Percentiles rank a stretch among this genome's conserved stretches.
These are phyloP conservation scores for Colletotrichum sidae DNA, from an alignment of 2,329 filamentous ascomycete species.

Conservation along the genomic window DNA sequence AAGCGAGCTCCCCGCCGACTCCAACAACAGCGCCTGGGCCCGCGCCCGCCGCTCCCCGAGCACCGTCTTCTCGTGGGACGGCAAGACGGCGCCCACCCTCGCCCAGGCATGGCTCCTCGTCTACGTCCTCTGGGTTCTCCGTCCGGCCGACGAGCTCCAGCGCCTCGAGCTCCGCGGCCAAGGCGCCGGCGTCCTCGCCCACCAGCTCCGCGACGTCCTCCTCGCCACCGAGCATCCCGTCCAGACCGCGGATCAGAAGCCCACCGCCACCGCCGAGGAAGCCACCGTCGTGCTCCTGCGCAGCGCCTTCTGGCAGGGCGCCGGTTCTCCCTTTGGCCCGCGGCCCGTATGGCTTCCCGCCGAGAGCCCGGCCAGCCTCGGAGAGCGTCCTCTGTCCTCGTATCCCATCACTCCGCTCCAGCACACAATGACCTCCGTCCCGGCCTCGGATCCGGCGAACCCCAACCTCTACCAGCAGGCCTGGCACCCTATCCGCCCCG, in stretches of 20 bases:
- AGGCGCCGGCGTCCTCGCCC: constrained; percentile 47
- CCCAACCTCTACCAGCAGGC: constrained; percentile 61
- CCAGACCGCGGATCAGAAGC: constrained; percentile 46
- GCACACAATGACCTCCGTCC: constrained; percentile 54
- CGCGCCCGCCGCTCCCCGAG: constrained; percentile 65
- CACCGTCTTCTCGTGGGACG: constrained; percentile 58
- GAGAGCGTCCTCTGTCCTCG: constrained; percentile 52
- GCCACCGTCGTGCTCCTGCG: constrained; percentile 58
- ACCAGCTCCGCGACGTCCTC: constrained; percentile 58
- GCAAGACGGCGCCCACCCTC: constrained; percentile 53
- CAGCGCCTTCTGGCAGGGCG: constrained; percentile 77
- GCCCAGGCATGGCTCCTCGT: constrained; percentile 65
- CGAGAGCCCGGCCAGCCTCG: constrained; percentile 50
- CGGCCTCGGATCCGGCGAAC: constrained; percentile 54
- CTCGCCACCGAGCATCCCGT: constrained; percentile 63
- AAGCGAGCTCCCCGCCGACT: constrained; percentile 59
- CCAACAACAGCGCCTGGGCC: constrained; percentile 68
- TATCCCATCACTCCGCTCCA: constrained; percentile 63
- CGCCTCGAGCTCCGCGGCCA: constrained; percentile 58
- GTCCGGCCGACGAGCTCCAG: constrained; percentile 60
- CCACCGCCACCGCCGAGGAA: constrained; percentile 43
- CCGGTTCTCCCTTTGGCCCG: constrained; percentile 74
- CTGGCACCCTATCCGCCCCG: constrained; percentile 77
- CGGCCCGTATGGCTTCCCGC: constrained; percentile 71
- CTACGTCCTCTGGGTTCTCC: constrained; percentile 64